Evolutionary conservation across 257 asterid species (phyloP), one percentile per base, ranked within the genome.

Genomic region (Apocynum venetum): DNA sequence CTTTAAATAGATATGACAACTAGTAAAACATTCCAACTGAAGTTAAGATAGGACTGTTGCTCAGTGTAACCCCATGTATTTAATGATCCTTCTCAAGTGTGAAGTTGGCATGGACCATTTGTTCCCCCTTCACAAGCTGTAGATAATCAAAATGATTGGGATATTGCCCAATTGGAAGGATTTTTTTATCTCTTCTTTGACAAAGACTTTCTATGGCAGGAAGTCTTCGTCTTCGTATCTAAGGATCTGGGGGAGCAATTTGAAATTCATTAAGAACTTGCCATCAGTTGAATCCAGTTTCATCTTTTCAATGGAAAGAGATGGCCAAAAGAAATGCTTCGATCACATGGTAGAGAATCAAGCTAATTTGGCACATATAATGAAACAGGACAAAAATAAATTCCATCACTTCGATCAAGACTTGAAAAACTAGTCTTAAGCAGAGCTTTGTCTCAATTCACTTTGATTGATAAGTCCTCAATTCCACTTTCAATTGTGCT

Each of bases 61-160:
- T 4, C 7, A 31, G 57, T 31, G 49, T 52, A 3, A 72, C 51
- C 49, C 41, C 68, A 56, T 73, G 59, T 3, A 53, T 15, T 72
- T 6, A 56, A 73, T 56, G 41, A 51, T 44, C 15, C 14, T 73
- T 73, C 77, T 55, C 38, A 56, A 61, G 7, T 38, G 11, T 78
- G 72, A 67, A 43, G 77, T 59, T 73, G 77, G 55, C 13, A 11
- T 4, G 82, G 82, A 63, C 82, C 69, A 63, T 78, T 78, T 72
- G 9, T 46, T 36, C 75, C 78, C 38, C 56, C 53, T 31, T 73
- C 82, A 73, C 59, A 49, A 47, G 82, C 81, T 72, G 73, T 64
- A 70, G 47, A 44, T 77, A 74, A 68, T 68, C 36, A 53, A 77
- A 69, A 55, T 77, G 81, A 59, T 78, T 14, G 73, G 57, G 77